phyloP scores from a whole-genome alignment of 73 alveolate genomes.

The Tetrahymena malaccensis region DNA sequence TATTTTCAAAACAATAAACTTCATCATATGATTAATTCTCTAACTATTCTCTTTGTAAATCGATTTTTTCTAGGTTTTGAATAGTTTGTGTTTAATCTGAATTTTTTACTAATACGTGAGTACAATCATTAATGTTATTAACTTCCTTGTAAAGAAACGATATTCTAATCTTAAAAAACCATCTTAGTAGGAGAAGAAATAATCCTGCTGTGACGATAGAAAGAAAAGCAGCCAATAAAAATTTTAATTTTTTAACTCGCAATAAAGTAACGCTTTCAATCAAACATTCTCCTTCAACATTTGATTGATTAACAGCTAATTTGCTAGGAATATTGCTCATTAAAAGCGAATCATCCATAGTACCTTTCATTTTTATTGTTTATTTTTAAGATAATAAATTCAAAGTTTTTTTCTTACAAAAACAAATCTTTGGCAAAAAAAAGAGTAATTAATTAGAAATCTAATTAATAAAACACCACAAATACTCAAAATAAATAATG shows the following conservation, averaged over 20 bases:
- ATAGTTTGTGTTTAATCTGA: background rate
- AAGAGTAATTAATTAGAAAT: background rate
- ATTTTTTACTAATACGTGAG: background rate
- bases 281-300: background rate
- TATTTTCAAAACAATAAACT: background rate
- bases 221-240: background rate
- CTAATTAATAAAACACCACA: too few species aligned
- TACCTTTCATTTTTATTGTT: background rate
- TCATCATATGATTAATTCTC: background rate
- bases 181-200: background rate
- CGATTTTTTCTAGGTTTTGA: background rate
- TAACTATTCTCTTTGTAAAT: background rate
- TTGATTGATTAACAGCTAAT: background rate
- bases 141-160: background rate
- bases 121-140: background rate
- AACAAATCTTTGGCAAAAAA: background rate
- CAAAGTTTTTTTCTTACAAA: background rate
- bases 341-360: background rate
- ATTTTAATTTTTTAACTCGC: background rate
- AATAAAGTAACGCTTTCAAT: background rate
- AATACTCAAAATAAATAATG: too few species aligned
- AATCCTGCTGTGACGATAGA: background rate
- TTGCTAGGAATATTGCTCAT: background rate
- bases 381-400: background rate
- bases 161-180: background rate